Evolutionary conservation across 106 monocot genomes (phyloP), one percentile per base, ranked within the genome.

Genomic region (Narthecium ossifragum): DNA sequence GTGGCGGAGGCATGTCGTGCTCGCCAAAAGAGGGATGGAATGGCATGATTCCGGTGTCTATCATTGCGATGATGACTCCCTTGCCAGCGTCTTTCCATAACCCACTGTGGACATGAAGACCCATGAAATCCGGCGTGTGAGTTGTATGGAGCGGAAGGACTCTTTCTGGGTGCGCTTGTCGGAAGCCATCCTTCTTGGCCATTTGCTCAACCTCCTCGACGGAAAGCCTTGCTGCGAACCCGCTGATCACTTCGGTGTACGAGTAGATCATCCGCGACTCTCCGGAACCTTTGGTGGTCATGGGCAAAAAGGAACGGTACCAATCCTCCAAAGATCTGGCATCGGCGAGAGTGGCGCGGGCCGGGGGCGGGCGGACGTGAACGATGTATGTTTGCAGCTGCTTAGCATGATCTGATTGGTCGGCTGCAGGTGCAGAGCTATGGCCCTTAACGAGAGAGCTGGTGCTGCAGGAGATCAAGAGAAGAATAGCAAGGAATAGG

Each of bases 171-270:
- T 22, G 24, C 10, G 50, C 50, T 25, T 22, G 0, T 9, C 18
- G 24, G 50, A 50, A 50, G 23, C 50, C 50, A 2, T 50, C 21
- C 24, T 50, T 50, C 50, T 50, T 50, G 23, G 50, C 50, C 50
- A 50, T 50, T 22, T 50, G 22, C 9, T 50, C 3, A 23, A 50
- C 50, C 21, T 50, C 50, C 10, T 4, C 9, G 10, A 22, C 50
- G 15, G 50, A 22, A 9, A 50, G 50, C 50, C 50, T 0, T 3
- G 50, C 50, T 22, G 50, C 23, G 21, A 50, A 43, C 4, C 43
- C 43, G 18, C 43, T 43, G 3, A 43, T 43, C 4, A 18, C 43
- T 17, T 43, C 17, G 50, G 10, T 6, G 50, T 50, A 50, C 15
- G 4, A 22, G 6, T 50, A 22, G 50, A 50, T 25, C 50, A 50